Evolutionary conservation across 108 stramenopile genomes (phyloP).

Genomic region (Epithemia pelagica): DNA sequence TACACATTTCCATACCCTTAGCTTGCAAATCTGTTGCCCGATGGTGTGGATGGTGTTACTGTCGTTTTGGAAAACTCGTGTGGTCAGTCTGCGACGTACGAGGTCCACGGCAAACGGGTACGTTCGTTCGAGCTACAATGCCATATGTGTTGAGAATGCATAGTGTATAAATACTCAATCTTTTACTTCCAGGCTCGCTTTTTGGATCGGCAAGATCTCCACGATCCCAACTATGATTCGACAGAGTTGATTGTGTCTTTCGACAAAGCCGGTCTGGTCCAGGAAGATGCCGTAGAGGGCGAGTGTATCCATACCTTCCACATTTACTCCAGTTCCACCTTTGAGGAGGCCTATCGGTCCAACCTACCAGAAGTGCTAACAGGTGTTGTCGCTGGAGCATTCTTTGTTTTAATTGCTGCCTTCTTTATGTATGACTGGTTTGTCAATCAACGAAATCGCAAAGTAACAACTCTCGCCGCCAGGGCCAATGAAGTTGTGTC

Average conservation of each 20-base stretch:
- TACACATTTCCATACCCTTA: neutral
- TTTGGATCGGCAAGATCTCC: neutral
- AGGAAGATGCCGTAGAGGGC: neutral
- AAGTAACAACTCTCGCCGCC: constrained; percentile 6
- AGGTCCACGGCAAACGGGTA: constrained; percentile 5
- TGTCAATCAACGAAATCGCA: constrained; percentile 21
- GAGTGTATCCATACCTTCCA: constrained; percentile 15
- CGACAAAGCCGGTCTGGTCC: neutral
- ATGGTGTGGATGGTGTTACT: constrained; percentile 9
- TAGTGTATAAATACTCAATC: no score
- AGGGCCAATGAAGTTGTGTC: constrained; percentile 18
- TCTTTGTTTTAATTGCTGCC: constrained; percentile 15
- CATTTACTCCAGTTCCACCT: constrained; percentile 48
- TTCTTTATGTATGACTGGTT: constrained; percentile 19
- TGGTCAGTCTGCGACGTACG: constrained; percentile 7
- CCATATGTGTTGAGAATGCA: no score
- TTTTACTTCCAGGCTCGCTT: neutral
- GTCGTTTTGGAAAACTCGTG: constrained; percentile 14
- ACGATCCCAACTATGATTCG: neutral
- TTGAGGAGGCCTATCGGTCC: constrained; percentile 38
- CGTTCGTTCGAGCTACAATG: neutral
- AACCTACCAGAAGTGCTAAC: constrained; percentile 32
- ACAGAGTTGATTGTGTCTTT: neutral
- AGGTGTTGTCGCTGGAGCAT: constrained; percentile 12
- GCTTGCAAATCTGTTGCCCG: constrained; percentile 13